Evolutionary conservation across 2,329 filamentous ascomycete genomes (phyloP).

Genomic region (Fusarium mangiferae): DNA sequence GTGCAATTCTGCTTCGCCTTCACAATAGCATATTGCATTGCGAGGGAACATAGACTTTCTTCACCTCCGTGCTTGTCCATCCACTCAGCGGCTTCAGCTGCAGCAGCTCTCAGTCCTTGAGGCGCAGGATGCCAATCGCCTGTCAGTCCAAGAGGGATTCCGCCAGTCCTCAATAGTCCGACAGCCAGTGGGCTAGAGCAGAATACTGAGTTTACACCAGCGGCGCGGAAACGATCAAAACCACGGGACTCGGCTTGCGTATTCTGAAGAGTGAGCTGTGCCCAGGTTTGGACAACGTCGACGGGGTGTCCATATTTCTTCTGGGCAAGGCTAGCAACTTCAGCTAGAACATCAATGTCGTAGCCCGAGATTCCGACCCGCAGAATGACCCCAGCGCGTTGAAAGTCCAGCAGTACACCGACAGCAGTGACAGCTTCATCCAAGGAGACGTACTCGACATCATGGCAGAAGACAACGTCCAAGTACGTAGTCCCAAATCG

Average conservation of each 20-base stretch:
- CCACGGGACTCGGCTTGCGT: not conserved
- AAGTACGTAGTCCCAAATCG: not conserved
- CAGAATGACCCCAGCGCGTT: not conserved
- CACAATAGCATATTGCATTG: not conserved
- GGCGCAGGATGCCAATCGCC: not conserved
- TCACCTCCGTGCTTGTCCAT: not conserved
- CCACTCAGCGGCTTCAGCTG: not conserved
- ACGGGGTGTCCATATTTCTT: not conserved
- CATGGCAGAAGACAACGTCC: constrained; percentile 6
- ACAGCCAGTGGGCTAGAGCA: not conserved
- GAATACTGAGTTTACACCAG: not conserved
- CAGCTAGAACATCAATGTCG: not conserved
- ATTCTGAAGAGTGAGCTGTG: constrained; percentile 8
- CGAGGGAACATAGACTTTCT: not conserved
- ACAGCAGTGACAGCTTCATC: constrained; percentile 2
- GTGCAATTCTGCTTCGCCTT: not conserved
- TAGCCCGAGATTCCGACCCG: constrained; percentile 6
- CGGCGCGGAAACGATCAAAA: not conserved
- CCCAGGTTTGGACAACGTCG: constrained; percentile 6
- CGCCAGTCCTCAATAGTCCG: not conserved
- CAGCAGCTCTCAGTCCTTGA: not conserved
- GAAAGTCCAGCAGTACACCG: not conserved
- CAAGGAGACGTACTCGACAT: not conserved
- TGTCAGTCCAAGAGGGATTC: not conserved
- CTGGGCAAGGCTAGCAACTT: not conserved